Base-by-base conservation (phyloP, 208 protist genomes). In the Vickermania spadyakhi region DNA sequence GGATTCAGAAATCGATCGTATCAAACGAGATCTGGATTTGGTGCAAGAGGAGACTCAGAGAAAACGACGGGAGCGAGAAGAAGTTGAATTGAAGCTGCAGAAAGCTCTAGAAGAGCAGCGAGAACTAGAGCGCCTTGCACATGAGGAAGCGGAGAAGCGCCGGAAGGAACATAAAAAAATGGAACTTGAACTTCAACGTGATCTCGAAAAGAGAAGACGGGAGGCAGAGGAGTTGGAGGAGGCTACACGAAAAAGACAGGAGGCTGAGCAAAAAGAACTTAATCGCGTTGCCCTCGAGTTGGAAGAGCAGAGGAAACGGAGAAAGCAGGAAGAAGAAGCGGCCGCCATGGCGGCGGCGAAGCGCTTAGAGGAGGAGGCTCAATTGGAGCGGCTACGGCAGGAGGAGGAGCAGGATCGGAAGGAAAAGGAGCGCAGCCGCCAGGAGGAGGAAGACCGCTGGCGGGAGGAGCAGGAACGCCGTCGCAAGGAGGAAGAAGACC, bases 401-500 rank as follows among this genome's bases (percentile, higher is more conserved):
- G 11, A 55, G 21, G 25, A 28, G 11, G 51, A 55, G 25, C 7
- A 5, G 51, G 51, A 55, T 11, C 13, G 51, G 25, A 7, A 7
- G 5, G 21, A 26, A 22, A 23, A 11, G 7, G 51, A 55, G 51
- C 13, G 21, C 13, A 11, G 25, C 21, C 51, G 25, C 13, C 51
- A 27, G 13, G 51, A 55, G 51, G 51, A 55, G 26, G 51, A 55
- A 23, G 51, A 55, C 7, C 51, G 51, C 21, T 18, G 21, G 51
- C 51, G 51, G 13, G 51, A 55, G 25, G 51, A 55, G 51, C 21
- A 55, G 25, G 51, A 55, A 22, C 51, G 51, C 5, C 51, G 51
- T 5, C 21, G 21, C n/a, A 11, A 23, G 7, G 51, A 55, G 21
- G 51, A 55, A 22, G 51, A 55, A 22, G 51, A 55, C 7, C 51